Base-by-base conservation (phyloP, 73 alveolate species). In the Paramecium biaurelia region DNA sequence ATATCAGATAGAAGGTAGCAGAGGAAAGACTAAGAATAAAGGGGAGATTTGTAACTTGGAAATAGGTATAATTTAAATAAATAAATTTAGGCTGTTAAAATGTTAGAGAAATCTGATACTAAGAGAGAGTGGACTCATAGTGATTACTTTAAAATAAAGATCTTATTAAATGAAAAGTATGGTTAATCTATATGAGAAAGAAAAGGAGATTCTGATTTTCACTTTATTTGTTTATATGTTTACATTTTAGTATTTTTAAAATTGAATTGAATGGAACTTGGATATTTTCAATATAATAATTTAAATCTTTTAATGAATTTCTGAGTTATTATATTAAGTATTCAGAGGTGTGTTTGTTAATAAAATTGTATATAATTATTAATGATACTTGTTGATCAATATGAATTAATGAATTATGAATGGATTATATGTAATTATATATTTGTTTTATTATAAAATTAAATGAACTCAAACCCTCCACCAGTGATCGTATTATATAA, bases 31-130 rank as follows among this genome's bases (percentile, higher is more conserved):
- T 88, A 12, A 67, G 93, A 88, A 84, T 88, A 7, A 88, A 88
- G 56, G 93, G 93, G 24, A 88, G 93, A 70, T 88, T 88, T 32
- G 93, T 88, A 5, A 88, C 93, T 2, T 70, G 86, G 82, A 88
- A 88, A 24, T n/a, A 88, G 85, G 93, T 76, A 35, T 37, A 57
- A 30, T 15, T 30, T 14, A 12, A 12, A 67, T 26, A 67, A 12
- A 35, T 74, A 6, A n/a, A 30, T 74, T 14, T 74, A 74, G 74
- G 90, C 90, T 26, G 26, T 79, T 30, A 79, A 79, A 23, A 79
- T 79, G 90, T 63, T 79, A 28, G 56, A 79, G 42, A 24, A 79
- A 18, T 20, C 34, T 37, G 45, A 79, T 0, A 42, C 45, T 1
- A 79, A 79, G 30, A 79, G 56, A 21, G 76, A 41, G 11, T 79